Evolutionary conservation across 192 early-diverging fungal species (phyloP).

Genomic region (Allomyces macrogynus): DNA sequence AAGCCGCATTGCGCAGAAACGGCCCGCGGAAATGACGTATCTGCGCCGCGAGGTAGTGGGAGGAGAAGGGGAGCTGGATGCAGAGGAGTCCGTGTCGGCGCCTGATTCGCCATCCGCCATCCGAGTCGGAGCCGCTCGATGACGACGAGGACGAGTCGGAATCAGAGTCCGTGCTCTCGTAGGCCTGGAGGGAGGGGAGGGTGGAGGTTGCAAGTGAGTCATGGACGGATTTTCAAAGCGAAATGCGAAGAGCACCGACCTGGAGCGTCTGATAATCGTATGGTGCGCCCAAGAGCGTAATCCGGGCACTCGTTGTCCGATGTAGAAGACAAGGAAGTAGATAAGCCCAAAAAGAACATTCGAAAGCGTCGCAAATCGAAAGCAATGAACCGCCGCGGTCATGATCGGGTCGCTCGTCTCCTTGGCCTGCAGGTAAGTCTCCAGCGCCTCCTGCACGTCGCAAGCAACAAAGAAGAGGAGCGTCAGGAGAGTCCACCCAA

Average conservation of each 20-base stretch:
- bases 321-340: too few relatives aligned
- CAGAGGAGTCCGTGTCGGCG: background rate
- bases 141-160: too few relatives aligned
- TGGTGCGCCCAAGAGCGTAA: background rate
- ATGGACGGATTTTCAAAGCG: background rate
- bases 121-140: background rate
- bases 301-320: background rate
- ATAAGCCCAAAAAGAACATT: too few relatives aligned
- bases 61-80: background rate
- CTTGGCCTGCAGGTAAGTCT: background rate
- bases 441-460: background rate
- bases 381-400: background rate
- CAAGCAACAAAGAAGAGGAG: too few relatives aligned
- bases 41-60: background rate
- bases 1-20: background rate
- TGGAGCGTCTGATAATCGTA: background rate
- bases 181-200: background rate
- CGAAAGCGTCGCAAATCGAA: too few relatives aligned
- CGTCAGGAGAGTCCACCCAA: too few relatives aligned
- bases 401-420: background rate
- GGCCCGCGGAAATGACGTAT: background rate
- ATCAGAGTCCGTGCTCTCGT: background rate
- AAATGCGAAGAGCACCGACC: background rate
- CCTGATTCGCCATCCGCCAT: background rate
- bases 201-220: background rate